phyloP scores from a whole-genome alignment of 148 eudicot species.

The Nyssa sinensis region DNA sequence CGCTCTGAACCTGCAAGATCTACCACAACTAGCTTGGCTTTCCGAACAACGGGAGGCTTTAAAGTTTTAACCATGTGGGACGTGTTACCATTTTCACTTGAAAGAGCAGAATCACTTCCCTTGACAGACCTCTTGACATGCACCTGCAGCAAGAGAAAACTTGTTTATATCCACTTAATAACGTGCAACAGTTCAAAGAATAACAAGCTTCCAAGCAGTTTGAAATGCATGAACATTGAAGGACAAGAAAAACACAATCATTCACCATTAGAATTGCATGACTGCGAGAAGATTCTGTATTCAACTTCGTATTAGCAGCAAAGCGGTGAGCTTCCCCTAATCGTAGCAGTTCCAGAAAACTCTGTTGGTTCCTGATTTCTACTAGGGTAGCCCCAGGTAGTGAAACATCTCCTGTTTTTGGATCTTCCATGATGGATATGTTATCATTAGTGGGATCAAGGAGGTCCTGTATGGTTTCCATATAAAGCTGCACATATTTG shows the following conservation, averaged over 20 bases:
- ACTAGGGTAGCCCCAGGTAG: slow-evolving; percentile 76
- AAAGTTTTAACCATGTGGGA: slow-evolving; percentile 43
- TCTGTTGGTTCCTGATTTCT: slow-evolving; percentile 71
- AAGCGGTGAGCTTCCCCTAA: slow-evolving; percentile 92
- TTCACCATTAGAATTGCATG: slow-evolving; percentile 89
- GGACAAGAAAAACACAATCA: slow-evolving; percentile 9
- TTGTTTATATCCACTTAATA: slow-evolving; percentile 4
- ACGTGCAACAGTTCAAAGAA: neutral
- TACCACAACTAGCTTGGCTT: slow-evolving; percentile 78
- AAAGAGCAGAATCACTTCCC: slow-evolving; percentile 43
- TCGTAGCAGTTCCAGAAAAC: slow-evolving; percentile 65
- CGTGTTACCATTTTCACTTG: slow-evolving; percentile 53
- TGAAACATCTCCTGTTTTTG: slow-evolving; percentile 82
- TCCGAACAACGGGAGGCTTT: slow-evolving; percentile 68
- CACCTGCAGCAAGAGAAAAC: slow-evolving; percentile 41
- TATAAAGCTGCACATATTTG: slow-evolving; percentile 61
- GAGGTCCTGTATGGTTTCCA: slow-evolving; percentile 92
- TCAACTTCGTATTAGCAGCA: slow-evolving; percentile 91
- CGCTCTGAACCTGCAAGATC: slow-evolving; percentile 98
- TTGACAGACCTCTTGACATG: slow-evolving; percentile 70
- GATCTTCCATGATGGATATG: slow-evolving; percentile 76
- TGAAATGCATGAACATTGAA: slow-evolving; percentile 8
- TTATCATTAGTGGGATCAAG: slow-evolving; percentile 84
- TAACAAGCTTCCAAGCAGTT: neutral
- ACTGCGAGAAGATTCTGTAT: slow-evolving; percentile 93